phyloP scores from a whole-genome alignment of 306 rosid species.

The Quercus robur region DNA sequence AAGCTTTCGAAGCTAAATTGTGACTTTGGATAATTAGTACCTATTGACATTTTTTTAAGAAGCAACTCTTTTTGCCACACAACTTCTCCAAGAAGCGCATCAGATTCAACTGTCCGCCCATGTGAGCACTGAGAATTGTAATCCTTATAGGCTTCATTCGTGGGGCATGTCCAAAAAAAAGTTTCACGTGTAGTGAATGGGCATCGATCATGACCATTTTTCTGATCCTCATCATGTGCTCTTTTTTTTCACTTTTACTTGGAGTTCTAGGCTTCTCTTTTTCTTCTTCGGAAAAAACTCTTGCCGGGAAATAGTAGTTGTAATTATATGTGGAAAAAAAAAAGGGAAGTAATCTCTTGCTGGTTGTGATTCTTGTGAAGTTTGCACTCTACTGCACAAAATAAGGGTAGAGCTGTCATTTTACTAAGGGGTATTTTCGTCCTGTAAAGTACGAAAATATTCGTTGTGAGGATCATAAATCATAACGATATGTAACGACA shows the following conservation, averaged over 20 bases:
- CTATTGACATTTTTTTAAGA: not conserved
- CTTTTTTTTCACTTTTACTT: not conserved
- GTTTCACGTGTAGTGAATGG: constrained; percentile 43
- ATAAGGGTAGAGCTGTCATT: not conserved
- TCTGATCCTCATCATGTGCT: constrained; percentile 26
- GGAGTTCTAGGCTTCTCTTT: constrained; percentile 22
- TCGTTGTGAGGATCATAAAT: constrained; percentile 18
- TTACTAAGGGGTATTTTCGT: constrained; percentile 26
- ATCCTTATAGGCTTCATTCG: constrained; percentile 34
- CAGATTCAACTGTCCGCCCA: not conserved
- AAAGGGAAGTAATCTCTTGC: not conserved
- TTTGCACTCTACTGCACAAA: not conserved
- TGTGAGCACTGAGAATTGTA: constrained; percentile 17
- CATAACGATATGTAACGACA: constrained; percentile 15
- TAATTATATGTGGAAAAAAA: not conserved
- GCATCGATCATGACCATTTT: constrained; percentile 19
- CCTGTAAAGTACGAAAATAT: not conserved
- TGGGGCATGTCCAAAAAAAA: constrained; percentile 48
- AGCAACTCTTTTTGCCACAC: too few relatives aligned
- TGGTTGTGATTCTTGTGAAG: not conserved
- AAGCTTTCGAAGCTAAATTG: constrained; percentile 26
- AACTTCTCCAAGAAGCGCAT: too few relatives aligned
- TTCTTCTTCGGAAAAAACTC: not conserved
- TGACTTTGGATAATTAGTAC: constrained; percentile 25
- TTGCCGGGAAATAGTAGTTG: not conserved